Evolutionary conservation across 169 alveolate genomes (phyloP).

Genomic region (Babesia bigemina): DNA sequence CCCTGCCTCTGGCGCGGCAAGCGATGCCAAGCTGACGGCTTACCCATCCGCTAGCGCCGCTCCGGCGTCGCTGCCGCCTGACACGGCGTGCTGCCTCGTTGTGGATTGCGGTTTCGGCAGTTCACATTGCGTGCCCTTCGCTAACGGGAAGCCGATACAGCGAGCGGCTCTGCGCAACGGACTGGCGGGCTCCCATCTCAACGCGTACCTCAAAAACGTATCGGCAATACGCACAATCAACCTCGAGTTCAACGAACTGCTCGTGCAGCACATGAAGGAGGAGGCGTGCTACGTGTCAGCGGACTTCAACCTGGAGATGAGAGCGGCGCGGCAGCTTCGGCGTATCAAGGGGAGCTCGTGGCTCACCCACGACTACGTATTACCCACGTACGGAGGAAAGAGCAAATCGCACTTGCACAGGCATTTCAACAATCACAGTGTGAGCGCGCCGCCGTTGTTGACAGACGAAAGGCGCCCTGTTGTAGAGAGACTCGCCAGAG

Average conservation of each 20-base stretch:
- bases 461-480: constrained; percentile 9
- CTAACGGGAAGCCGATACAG: constrained; percentile 75
- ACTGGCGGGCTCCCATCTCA: constrained; percentile 78
- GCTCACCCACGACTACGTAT: constrained; percentile 40
- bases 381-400: constrained; percentile 45
- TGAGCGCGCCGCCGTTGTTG: constrained; percentile 49
- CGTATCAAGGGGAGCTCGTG: constrained; percentile 24
- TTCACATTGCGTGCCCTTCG: constrained; percentile 80
- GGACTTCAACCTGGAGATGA: constrained; percentile 65
- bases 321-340: constrained; percentile 38
- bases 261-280: constrained; percentile 79
- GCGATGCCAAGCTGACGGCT: neutral
- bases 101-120: constrained; percentile 86
- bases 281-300: constrained; percentile 66
- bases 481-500: constrained; percentile 30
- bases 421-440: constrained; percentile 49
- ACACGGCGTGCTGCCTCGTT: constrained; percentile 79
- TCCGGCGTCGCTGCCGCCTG: constrained; percentile 1
- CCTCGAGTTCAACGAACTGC: constrained; percentile 82
- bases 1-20: constrained; percentile 10
- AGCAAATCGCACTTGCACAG: constrained; percentile 34
- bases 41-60: neutral
- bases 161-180: constrained; percentile 80
- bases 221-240: constrained; percentile 77
- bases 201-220: constrained; percentile 78